phyloP scores from a whole-genome alignment of 2,329 filamentous ascomycete genomes.

The Atkinsonella hypoxylon region DNA sequence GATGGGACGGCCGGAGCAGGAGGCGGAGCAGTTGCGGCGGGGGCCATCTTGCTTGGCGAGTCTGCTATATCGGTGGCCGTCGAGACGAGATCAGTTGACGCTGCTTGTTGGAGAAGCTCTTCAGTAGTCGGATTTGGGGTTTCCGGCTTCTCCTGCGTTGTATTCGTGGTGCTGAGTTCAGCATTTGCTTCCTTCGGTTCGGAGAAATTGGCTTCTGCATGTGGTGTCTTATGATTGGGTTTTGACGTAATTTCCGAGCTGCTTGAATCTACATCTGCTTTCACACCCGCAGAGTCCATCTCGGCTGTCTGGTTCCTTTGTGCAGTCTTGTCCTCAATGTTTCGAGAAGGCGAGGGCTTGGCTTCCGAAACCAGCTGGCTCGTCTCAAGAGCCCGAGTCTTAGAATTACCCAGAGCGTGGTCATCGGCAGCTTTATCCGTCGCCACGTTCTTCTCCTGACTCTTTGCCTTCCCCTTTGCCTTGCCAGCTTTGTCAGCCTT shows the following conservation, averaged over 20 bases:
- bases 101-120: neutral
- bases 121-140: neutral
- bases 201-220: neutral
- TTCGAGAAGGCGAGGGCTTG: neutral
- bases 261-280: neutral
- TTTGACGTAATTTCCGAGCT: neutral
- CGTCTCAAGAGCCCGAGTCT: neutral
- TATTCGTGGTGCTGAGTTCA: neutral
- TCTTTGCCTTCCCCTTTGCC: slow-evolving; percentile 14
- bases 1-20: slow-evolving; percentile 9
- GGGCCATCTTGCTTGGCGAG: neutral
- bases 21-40: slow-evolving; percentile 10
- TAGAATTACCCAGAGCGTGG: neutral
- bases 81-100: neutral
- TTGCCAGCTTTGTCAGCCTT: slow-evolving; percentile 23
- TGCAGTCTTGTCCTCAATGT: neutral
- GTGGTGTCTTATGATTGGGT: neutral
- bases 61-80: neutral
- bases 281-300: neutral
- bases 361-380: neutral
- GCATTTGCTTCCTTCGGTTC: neutral
- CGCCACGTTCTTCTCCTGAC: neutral
- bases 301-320: neutral
- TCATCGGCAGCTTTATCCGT: slow-evolving; percentile 6
- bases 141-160: neutral